These are phyloP conservation scores for Psidium friedrichsthalianum DNA, from an alignment of 345 rosid genomes.

Conservation along the genomic window DNA sequence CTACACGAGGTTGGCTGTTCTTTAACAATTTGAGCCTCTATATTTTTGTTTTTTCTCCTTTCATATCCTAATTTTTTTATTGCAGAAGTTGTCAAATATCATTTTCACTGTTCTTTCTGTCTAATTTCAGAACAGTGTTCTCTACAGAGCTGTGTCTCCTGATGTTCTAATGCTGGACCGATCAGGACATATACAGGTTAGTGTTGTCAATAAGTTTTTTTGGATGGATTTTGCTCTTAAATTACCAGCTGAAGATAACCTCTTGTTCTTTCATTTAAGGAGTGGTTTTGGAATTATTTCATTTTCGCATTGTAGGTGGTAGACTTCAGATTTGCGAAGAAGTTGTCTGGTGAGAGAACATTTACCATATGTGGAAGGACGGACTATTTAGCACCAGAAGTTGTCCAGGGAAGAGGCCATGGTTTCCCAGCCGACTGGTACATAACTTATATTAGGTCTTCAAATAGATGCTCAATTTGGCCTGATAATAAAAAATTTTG, in stretches of 20 bases:
- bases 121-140: slow-evolving; percentile 51
- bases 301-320: slow-evolving; percentile 34
- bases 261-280: background rate
- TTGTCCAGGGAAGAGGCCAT: slow-evolving; percentile 83
- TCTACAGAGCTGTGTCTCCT: slow-evolving; percentile 84
- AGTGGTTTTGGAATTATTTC: background rate
- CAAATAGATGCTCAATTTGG: background rate
- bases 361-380: slow-evolving; percentile 84
- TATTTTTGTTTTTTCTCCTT: background rate
- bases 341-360: slow-evolving; percentile 54
- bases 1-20: slow-evolving; percentile 51
- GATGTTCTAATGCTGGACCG: slow-evolving; percentile 81
- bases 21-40: background rate
- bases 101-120: background rate
- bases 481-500: background rate
- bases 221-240: background rate
- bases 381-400: slow-evolving; percentile 82
- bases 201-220: background rate
- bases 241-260: background rate
- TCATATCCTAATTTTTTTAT: background rate
- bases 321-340: slow-evolving; percentile 84
- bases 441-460: background rate
- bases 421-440: slow-evolving; percentile 89
- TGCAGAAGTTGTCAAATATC: background rate
- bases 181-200: slow-evolving; percentile 72